These are phyloP conservation scores for Diplodia scrobiculata DNA, from an alignment of 2,329 filamentous ascomycete genomes.

Conservation along the genomic window DNA sequence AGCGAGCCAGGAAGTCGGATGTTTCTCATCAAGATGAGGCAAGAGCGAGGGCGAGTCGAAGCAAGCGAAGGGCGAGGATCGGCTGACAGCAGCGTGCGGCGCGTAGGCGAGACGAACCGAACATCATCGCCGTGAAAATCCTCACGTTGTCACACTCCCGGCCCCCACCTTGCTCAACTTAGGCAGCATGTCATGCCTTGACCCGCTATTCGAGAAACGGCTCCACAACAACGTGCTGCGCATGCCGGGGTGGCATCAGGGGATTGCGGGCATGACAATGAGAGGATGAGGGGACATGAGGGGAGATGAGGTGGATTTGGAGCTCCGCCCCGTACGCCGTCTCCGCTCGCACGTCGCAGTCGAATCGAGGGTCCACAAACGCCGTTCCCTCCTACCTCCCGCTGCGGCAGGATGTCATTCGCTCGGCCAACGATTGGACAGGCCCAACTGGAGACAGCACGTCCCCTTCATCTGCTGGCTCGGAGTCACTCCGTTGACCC, in stretches of 20 bases:
- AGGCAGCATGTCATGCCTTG: not conserved
- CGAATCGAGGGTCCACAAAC: not conserved
- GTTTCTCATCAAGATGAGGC: not conserved
- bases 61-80: slow-evolving; percentile 8
- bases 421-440: not conserved
- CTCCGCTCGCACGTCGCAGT: not conserved
- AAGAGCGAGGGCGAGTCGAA: not conserved
- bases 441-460: not conserved
- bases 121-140: slow-evolving; percentile 8
- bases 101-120: slow-evolving; percentile 17
- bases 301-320: not conserved
- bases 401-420: not conserved
- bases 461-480: not conserved
- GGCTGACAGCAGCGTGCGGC: slow-evolving; percentile 5
- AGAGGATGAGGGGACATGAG: not conserved
- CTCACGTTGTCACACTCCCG: not conserved
- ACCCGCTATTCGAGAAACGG: not conserved
- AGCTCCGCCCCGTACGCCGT: not conserved
- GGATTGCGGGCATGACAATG: not conserved
- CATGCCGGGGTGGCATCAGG: not conserved
- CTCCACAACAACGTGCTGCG: not conserved
- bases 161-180: not conserved
- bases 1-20: not conserved
- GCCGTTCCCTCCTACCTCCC: not conserved
- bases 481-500: not conserved